Evolutionary conservation across 2,329 filamentous ascomycete genomes (phyloP).

Genomic region (Chrysoporthe puriensis): DNA sequence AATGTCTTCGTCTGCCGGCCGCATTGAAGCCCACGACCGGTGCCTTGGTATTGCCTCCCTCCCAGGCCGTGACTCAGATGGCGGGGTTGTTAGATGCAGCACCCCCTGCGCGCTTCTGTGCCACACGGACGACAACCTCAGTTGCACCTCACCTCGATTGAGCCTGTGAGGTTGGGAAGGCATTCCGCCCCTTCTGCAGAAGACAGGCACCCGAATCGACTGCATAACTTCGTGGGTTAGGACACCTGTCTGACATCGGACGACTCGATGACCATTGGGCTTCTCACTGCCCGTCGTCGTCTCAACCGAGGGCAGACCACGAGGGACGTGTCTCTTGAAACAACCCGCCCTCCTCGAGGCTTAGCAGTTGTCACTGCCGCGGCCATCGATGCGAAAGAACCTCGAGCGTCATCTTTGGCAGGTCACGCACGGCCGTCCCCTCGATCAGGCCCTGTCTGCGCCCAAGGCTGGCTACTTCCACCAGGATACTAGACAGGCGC

Average conservation of each 20-base stretch:
- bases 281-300: background rate
- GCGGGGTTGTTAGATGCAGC: slow-evolving; percentile 6
- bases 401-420: background rate
- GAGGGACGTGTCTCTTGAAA: background rate
- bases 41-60: background rate
- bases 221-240: background rate
- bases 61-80: background rate
- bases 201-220: background rate
- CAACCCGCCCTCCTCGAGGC: background rate
- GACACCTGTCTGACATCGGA: background rate
- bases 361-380: background rate
- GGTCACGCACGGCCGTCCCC: background rate
- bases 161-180: background rate
- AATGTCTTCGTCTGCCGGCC: background rate
- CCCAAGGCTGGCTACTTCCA: background rate
- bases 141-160: background rate
- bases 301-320: background rate
- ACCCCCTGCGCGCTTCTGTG: slow-evolving; percentile 15
- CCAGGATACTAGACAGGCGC: background rate
- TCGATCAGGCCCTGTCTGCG: background rate
- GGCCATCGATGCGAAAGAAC: background rate
- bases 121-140: slow-evolving; percentile 15
- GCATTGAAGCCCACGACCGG: too few relatives aligned
- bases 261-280: background rate
- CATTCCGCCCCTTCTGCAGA: background rate